Conservation (phyloP, 148 eudicot genomes). For the Rhododendron simsii region DNA sequence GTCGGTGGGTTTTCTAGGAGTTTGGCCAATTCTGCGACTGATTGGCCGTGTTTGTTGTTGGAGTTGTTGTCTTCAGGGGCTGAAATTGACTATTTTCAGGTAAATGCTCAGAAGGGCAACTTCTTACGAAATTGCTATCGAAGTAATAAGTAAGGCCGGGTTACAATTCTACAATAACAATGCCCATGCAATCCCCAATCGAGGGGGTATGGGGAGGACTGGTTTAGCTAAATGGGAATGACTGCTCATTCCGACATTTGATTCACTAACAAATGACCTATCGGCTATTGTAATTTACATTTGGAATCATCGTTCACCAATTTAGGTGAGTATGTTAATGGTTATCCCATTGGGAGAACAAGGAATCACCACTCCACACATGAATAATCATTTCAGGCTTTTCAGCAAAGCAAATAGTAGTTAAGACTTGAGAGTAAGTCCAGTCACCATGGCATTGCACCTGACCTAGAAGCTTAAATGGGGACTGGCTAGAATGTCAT, state of each 20-base stretch:
- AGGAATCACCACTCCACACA: not conserved
- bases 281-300: not conserved
- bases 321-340: not conserved
- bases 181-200: not conserved
- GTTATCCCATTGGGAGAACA: not conserved
- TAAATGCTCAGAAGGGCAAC: constrained; percentile 13
- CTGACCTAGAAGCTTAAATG: constrained; percentile 3
- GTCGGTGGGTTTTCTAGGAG: constrained; percentile 73
- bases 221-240: not conserved
- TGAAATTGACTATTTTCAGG: constrained; percentile 84
- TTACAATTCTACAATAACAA: not conserved
- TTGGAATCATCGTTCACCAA: not conserved
- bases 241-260: not conserved
- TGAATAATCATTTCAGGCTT: not conserved
- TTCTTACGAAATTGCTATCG: not conserved
- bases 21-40: constrained; percentile 74
- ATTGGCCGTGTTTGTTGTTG: constrained; percentile 89
- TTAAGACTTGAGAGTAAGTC: not conserved
- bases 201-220: not conserved
- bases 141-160: not conserved
- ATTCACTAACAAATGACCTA: not conserved
- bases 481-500: not conserved
- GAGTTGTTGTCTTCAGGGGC: constrained; percentile 84
- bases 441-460: not conserved
- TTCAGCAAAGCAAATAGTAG: not conserved